phyloP scores from a whole-genome alignment of 352 stramenopile species.

The Elongisporangium prolatum region DNA sequence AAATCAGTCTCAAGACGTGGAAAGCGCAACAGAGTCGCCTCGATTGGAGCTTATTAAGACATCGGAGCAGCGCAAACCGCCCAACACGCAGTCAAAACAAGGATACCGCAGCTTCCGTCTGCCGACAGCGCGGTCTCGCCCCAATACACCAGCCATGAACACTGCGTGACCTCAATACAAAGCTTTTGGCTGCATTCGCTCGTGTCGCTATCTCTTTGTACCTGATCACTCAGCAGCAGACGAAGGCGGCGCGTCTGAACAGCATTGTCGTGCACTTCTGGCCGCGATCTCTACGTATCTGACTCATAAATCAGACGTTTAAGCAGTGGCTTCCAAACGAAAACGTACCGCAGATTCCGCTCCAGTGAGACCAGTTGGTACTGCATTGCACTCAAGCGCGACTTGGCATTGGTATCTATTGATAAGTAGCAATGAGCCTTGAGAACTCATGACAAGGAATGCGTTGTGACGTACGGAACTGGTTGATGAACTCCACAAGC shows the following conservation, averaged over 20 bases:
- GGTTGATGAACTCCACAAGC: constrained; percentile 58
- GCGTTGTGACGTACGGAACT: constrained; percentile 50
- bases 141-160: constrained; percentile 2
- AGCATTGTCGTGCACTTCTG: constrained; percentile 8
- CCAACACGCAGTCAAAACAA: constrained; percentile 34
- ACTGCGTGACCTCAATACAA: background rate
- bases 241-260: background rate
- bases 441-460: background rate
- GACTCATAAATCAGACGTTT: no score
- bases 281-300: constrained; percentile 40
- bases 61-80: constrained; percentile 42
- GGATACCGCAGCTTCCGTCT: constrained; percentile 55
- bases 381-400: constrained; percentile 29
- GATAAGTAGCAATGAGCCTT: background rate
- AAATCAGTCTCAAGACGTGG: constrained; percentile 14
- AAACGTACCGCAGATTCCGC: constrained; percentile 29
- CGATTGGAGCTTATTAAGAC: constrained; percentile 37
- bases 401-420: constrained; percentile 40
- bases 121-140: constrained; percentile 17
- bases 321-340: no score
- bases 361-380: constrained; percentile 43
- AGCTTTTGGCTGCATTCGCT: background rate
- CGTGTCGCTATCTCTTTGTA: background rate
- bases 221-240: background rate
- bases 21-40: constrained; percentile 35